Evolutionary conservation across 1,284 basidiomycete species (phyloP), one percentile per base, ranked within the genome.

Genomic region (Cystobasidium pallidum): DNA sequence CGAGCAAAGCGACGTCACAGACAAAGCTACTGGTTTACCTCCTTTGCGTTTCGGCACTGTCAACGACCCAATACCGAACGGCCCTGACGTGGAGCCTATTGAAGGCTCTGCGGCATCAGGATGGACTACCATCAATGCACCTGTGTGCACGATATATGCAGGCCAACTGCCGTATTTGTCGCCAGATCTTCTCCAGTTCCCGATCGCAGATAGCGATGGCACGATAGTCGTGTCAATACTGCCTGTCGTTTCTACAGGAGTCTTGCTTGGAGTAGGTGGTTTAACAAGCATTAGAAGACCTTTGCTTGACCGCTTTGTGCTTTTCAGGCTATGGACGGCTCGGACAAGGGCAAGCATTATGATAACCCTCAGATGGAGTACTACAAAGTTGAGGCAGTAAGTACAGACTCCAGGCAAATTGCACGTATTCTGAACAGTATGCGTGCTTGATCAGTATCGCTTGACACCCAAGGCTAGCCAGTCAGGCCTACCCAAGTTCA

Each of bases 41-140:
- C 77, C 82, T 3, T 77, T 86, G 15, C 80, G 80, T 70, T 83
- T 85, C 76, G 78, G 80, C 13, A 68, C 74, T 1, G 61, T 70
- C 26, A 55, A 58, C 15, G 74, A 70, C 34, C 45, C 65, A 24
- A 47, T 74, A 11, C 51, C 66, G 11, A 34, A 24, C 47, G 59
- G 57, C 13, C 51, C 58, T 26, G 66, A 64, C 28, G 19, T 30
- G 3, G 41, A 32, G 21, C 6, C 74, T 75, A 15, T 64, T 80
- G 15, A 77, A 78, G 0, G 73, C 70, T 3, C 66, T 76, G 10
- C 72, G 72, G 58, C 75, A 74, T 26, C 74, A 67, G 89, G 87
- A 17, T 91, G 88, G 89, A 86, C 86, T 39, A 86, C 83, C 41
- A 85, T 90, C 73, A 87, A 89, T 39, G 85, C 88, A 73, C 88